Evolutionary conservation across 345 rosid genomes (phyloP), one percentile per base, ranked within the genome.

Genomic region (Carallia brachiata): DNA sequence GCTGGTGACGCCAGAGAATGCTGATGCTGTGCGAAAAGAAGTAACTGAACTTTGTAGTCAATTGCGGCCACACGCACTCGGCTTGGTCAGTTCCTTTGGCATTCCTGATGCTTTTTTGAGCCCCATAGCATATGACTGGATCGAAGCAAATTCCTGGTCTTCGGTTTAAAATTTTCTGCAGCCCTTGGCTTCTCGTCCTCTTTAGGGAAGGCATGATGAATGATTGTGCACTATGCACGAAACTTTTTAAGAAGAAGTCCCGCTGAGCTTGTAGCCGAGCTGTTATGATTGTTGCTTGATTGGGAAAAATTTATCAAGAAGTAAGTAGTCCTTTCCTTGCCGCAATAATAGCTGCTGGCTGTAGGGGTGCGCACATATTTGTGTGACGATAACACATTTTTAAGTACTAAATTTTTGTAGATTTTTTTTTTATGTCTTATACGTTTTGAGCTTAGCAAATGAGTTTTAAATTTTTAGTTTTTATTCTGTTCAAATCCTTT

Each of bases 81-180:
- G 87, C 1, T 77, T 94, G 69, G 97, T 91, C 30, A 69, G 80
- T 66, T 90, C 97, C 39, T 89, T 87, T 10, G 95, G 97, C 66
- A 79, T 94, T 65, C 98, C 98, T 27, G 88, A 84, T 55, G 78
- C 93, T 3, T 85, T 89, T 73, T 78, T 94, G 84, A 75, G 88
- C 79, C 98, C 97, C 10, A 78, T 94, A 76, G 97, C 98, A 52
- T 91, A 78, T 60, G 70, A 94, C 76, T 94, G 98, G 97, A 84
- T 94, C 19, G 96, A 87, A 19, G 87, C 97, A 34, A 88, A 94
- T 71, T 81, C 97, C 27, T 87, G 89, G 93, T 82, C 95, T 65
- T 84, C 90, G 6, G 85, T 74, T 64, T 70, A 83, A 65, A 68
- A 73, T 8, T 76, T 36, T 4, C 13, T 7, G 16, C 31, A 18